A percentile compares a stretch with the other conserved stretches of the same genome.
Evolutionary conservation across 2,329 filamentous ascomycete species (phyloP).

Genomic region (Botrytis porri): DNA sequence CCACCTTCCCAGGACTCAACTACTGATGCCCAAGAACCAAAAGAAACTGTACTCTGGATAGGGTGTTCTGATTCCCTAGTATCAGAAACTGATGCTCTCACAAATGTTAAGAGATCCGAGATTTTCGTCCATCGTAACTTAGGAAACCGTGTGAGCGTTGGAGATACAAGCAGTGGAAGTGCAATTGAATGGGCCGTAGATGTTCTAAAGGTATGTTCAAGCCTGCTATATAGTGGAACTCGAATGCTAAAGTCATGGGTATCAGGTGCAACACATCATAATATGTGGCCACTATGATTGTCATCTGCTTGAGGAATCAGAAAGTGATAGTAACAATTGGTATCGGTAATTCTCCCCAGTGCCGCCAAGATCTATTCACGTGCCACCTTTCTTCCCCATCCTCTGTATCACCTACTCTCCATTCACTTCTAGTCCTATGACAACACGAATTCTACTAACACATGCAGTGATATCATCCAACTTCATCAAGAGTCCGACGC

Average conservation of each 20-base stretch:
- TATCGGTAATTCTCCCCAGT: constrained; percentile 45
- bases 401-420: neutral
- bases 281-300: constrained; percentile 56
- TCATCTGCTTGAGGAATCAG: constrained; percentile 47
- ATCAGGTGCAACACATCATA: constrained; percentile 52
- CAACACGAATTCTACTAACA: neutral
- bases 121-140: constrained; percentile 71
- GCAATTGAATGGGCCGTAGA: constrained; percentile 64
- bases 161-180: constrained; percentile 57
- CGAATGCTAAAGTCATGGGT: neutral
- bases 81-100: constrained; percentile 60
- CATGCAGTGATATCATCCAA: constrained; percentile 28
- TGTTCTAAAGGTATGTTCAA: constrained; percentile 51
- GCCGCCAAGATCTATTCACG: neutral
- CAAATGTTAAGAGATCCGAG: constrained; percentile 58
- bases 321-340: constrained; percentile 51
- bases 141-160: constrained; percentile 60
- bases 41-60: constrained; percentile 60
- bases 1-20: neutral
- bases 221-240: no score
- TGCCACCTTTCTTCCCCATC: neutral
- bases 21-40: neutral
- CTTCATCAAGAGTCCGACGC: constrained; percentile 26
- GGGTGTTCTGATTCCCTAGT: constrained; percentile 66
- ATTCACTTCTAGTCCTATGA: neutral